These are phyloP conservation scores for Polychytrium aggregatum DNA, from an alignment of 192 early-diverging fungal species.

Conservation along the genomic window DNA sequence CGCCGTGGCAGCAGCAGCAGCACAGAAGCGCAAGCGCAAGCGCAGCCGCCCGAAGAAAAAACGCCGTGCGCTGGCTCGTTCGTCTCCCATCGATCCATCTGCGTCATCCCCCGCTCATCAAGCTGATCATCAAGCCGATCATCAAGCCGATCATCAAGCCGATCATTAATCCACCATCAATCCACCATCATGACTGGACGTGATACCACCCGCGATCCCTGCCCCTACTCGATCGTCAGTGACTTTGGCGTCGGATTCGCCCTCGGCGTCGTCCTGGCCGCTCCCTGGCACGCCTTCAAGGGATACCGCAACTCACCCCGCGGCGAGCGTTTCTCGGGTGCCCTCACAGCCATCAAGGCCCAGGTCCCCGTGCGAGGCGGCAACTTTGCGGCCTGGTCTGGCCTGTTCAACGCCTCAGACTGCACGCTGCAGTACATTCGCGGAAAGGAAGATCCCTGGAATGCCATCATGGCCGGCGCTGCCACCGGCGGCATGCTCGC, in stretches of 20 bases:
- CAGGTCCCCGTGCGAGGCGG: slow-evolving; percentile 91
- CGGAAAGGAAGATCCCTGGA: slow-evolving; percentile 99
- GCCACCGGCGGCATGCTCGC: slow-evolving; percentile 92
- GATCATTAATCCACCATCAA: too few relatives aligned
- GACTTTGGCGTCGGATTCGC: slow-evolving; percentile 61
- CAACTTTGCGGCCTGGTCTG: slow-evolving; percentile 99
- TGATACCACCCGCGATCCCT: slow-evolving; percentile 42
- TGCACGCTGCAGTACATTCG: slow-evolving; percentile 86
- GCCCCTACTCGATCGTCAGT: slow-evolving; percentile 43
- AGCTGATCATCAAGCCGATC: too few relatives aligned
- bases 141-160: too few relatives aligned
- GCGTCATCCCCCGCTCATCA: too few relatives aligned
- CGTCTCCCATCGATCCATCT: too few relatives aligned
- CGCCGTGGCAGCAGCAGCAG: too few relatives aligned
- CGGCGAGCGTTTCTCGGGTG: slow-evolving; percentile 82
- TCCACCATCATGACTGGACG: too few relatives aligned
- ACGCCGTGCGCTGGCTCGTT: too few relatives aligned
- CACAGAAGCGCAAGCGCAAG: too few relatives aligned
- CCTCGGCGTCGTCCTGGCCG: slow-evolving; percentile 93
- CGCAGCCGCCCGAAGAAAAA: too few relatives aligned
- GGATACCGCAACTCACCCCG: slow-evolving; percentile 97
- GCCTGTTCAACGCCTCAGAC: slow-evolving; percentile 94
- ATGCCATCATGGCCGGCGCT: slow-evolving; percentile 85
- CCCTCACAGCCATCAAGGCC: slow-evolving; percentile 78
- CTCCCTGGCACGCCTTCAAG: slow-evolving; percentile 95